A percentile compares a stretch with the other conserved stretches of the same genome.
These are phyloP conservation scores for Microsporum ferrugineum DNA, from an alignment of 2,329 filamentous ascomycete species.

Conservation along the genomic window DNA sequence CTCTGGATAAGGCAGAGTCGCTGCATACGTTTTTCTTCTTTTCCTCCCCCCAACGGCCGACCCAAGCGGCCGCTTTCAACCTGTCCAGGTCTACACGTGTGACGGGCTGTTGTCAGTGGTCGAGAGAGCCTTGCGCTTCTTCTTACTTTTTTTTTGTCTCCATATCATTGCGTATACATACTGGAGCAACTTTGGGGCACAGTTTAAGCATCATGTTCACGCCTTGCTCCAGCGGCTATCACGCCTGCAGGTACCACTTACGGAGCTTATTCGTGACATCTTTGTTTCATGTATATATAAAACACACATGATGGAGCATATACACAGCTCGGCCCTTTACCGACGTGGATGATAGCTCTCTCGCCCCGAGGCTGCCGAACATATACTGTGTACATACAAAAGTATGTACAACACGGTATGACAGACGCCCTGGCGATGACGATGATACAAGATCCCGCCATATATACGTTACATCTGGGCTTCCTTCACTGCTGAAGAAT, in stretches of 20 bases:
- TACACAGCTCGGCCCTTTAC: background rate
- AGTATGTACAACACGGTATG: background rate
- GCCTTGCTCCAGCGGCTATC: conserved; percentile 1
- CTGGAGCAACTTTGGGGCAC: background rate
- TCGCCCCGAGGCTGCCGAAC: background rate
- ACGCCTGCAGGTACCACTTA: background rate
- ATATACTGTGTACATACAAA: no score
- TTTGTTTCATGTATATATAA: conserved; percentile 1
- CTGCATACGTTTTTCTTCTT: background rate
- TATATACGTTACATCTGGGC: background rate
- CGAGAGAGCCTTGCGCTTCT: background rate
- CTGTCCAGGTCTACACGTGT: background rate
- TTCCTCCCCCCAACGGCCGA: background rate
- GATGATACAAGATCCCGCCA: background rate
- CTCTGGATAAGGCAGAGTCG: background rate
- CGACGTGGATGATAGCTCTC: background rate
- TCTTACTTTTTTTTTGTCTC: background rate
- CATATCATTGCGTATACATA: background rate
- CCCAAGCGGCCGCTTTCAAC: background rate
- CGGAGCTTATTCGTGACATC: background rate
- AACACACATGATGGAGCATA: no score
- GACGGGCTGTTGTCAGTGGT: background rate
- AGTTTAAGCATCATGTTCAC: background rate
- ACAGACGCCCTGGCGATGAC: background rate
- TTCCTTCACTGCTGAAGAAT: background rate